A percentile compares a stretch with the other conserved stretches of the same genome.
Conservation (phyloP, 139 green algal genomes). For the Chlorokybus atmophyticus region DNA sequence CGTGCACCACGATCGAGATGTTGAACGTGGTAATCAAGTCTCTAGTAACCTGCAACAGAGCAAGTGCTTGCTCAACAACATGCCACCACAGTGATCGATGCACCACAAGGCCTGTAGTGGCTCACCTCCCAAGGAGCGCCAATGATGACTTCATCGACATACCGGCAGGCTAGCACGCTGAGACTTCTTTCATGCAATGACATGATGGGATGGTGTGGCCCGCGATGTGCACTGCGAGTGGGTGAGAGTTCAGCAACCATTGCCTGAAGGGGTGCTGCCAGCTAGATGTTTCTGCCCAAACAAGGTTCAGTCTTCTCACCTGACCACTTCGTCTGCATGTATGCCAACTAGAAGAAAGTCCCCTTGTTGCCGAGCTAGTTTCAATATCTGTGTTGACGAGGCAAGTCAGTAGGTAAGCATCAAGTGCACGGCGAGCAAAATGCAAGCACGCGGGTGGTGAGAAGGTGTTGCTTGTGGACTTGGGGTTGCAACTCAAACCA, state of each 20-base stretch:
- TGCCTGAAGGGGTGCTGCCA: no score
- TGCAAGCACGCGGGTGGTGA: neutral
- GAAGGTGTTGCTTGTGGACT: no score
- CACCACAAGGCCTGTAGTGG: no score
- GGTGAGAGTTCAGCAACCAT: no score
- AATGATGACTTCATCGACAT: constrained; percentile 94
- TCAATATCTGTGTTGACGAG: constrained; percentile 43
- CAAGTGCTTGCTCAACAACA: constrained; percentile 29
- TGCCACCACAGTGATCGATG: no score
- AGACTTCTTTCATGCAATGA: constrained; percentile 90
- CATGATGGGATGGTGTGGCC: constrained; percentile 89
- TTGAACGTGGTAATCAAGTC: constrained; percentile 93
- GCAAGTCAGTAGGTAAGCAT: neutral
- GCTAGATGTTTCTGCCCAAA: no score
- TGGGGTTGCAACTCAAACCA: no score
- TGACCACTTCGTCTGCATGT: constrained; percentile 84
- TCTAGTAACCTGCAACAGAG: constrained; percentile 39
- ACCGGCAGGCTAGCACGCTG: constrained; percentile 83
- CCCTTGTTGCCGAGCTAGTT: constrained; percentile 59
- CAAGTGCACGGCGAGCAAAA: neutral
- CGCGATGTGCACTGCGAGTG: constrained; percentile 19
- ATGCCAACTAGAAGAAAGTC: constrained; percentile 95
- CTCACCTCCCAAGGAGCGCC: constrained; percentile 36
- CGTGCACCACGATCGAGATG: constrained; percentile 79
- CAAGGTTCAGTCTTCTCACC: no score